Conservation (phyloP, 2,329 filamentous ascomycete species). For the Arthrobotrys megalospora region DNA sequence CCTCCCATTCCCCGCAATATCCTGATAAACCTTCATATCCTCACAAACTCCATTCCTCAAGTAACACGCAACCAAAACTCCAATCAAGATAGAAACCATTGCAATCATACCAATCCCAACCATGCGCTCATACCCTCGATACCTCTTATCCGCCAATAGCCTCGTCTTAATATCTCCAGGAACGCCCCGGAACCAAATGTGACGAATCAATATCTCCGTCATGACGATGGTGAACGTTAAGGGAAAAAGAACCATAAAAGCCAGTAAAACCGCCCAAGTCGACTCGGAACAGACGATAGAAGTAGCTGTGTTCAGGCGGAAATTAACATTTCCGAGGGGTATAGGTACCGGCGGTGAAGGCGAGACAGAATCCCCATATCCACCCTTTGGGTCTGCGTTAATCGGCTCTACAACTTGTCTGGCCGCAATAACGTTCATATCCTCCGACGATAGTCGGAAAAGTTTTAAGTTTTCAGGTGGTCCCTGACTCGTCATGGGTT, state of each 20-base stretch:
- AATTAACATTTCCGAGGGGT: not conserved
- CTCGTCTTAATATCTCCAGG: slow-evolving; percentile 33
- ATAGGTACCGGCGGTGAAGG: not conserved
- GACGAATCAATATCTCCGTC: slow-evolving; percentile 42
- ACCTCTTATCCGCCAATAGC: slow-evolving; percentile 19
- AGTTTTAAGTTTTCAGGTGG: not conserved
- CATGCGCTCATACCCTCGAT: slow-evolving; percentile 39
- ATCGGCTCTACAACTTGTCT: slow-evolving; percentile 34
- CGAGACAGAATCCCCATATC: not conserved
- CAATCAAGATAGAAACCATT: slow-evolving; percentile 33
- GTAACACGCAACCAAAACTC: slow-evolving; percentile 45
- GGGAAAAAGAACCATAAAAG: slow-evolving; percentile 42
- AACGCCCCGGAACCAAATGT: slow-evolving; percentile 50
- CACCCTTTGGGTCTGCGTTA: not conserved
- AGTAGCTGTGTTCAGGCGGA: slow-evolving; percentile 37
- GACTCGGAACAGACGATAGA: slow-evolving; percentile 56
- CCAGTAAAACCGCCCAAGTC: slow-evolving; percentile 42
- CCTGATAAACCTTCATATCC: slow-evolving; percentile 39
- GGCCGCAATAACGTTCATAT: not conserved
- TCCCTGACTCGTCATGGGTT: not conserved
- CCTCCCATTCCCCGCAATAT: not conserved
- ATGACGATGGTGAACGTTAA: slow-evolving; percentile 35
- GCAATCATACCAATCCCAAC: slow-evolving; percentile 13
- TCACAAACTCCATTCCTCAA: slow-evolving; percentile 51
- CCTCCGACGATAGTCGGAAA: not conserved